Evolutionary conservation across 164 flowering plant genomes (phyloP).

Genomic region (Stephania cephalantha): DNA sequence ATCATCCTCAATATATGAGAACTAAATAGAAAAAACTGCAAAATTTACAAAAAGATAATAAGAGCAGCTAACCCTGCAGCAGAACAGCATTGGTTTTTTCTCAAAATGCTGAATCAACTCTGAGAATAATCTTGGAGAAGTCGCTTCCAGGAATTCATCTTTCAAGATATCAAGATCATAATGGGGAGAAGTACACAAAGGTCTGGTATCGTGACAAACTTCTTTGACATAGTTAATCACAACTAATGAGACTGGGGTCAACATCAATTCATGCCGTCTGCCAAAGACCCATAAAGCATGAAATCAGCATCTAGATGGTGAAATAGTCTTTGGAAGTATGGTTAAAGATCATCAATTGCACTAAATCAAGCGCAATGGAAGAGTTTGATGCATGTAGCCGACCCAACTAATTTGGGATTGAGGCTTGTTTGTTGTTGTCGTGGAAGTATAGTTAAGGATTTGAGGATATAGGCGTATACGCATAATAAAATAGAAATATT

Average conservation of each 20-base stretch:
- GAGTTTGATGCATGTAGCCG: too few relatives aligned
- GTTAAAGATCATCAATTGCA: not conserved
- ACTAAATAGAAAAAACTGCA: not conserved
- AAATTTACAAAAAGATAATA: not conserved
- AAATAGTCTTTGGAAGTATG: not conserved
- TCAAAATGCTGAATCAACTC: conserved; percentile 27
- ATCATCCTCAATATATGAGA: not conserved
- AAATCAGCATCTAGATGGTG: not conserved
- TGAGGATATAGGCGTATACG: too few relatives aligned
- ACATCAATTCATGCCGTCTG: conserved; percentile 35
- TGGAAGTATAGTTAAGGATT: too few relatives aligned
- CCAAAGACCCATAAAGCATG: conserved; percentile 13
- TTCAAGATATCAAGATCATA: conserved; percentile 10
- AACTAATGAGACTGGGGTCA: conserved; percentile 61
- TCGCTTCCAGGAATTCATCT: conserved; percentile 11
- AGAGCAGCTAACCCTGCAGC: conserved; percentile 49
- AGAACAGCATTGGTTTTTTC: conserved; percentile 27
- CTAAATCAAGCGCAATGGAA: too few relatives aligned
- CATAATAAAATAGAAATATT: too few relatives aligned
- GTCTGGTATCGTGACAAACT: conserved; percentile 12
- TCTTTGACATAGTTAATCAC: conserved; percentile 38
- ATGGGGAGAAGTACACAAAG: conserved; percentile 10
- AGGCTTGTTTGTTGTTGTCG: too few relatives aligned
- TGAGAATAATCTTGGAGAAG: conserved; percentile 39
- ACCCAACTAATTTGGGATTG: too few relatives aligned